phyloP scores from a whole-genome alignment of 176 grass and related monocot species.

The Phoenix dactylifera region DNA sequence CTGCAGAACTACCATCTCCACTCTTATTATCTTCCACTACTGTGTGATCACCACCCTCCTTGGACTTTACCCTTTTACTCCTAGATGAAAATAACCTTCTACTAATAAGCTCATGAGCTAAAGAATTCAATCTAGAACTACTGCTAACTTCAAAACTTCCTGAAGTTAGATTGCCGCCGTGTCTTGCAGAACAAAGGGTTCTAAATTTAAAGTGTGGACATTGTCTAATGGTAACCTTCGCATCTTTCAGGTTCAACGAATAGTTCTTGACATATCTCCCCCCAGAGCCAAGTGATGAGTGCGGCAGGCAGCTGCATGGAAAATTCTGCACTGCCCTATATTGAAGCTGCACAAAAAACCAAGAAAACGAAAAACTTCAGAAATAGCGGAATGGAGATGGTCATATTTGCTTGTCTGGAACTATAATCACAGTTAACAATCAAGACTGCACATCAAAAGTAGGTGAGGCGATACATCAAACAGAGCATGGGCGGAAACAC shows the following conservation, averaged over 20 bases:
- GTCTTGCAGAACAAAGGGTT: slow-evolving; percentile 41
- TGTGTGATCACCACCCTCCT: slow-evolving; percentile 10
- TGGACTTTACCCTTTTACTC: slow-evolving; percentile 22
- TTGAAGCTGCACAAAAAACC: slow-evolving; percentile 44
- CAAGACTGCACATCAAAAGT: neutral
- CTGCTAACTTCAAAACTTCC: slow-evolving; percentile 5
- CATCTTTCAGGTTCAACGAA: slow-evolving; percentile 24
- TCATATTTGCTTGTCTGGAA: neutral
- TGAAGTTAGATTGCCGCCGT: slow-evolving; percentile 14
- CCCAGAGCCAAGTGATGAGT: slow-evolving; percentile 17
- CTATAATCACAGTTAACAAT: neutral
- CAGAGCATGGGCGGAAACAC: neutral
- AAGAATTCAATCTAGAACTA: slow-evolving; percentile 16
- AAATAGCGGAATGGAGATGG: neutral
- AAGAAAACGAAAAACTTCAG: neutral
- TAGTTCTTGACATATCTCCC: slow-evolving; percentile 27
- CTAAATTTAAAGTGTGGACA: slow-evolving; percentile 31
- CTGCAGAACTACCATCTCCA: slow-evolving; percentile 22
- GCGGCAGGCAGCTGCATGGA: slow-evolving; percentile 23
- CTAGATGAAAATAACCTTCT: slow-evolving; percentile 28
- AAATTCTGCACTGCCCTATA: slow-evolving; percentile 33
- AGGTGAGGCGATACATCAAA: neutral
- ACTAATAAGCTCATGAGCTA: slow-evolving; percentile 19
- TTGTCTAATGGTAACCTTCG: slow-evolving; percentile 18
- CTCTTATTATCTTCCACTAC: slow-evolving; percentile 14